Evolutionary conservation across 805 yeast genomes (phyloP).

Genomic region (Barnettozyma populi): DNA sequence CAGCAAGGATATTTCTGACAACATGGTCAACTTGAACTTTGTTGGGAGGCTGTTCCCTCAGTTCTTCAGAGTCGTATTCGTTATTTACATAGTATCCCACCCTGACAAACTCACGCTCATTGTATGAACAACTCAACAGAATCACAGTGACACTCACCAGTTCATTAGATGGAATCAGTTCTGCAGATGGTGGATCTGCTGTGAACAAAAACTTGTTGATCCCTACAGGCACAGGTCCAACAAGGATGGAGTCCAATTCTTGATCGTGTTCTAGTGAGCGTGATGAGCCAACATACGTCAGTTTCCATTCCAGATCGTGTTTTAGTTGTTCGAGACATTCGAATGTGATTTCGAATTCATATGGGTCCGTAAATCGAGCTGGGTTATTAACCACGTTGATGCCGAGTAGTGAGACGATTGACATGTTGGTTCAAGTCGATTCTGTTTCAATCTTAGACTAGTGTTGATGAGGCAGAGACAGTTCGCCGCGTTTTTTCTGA

Average conservation of each 20-base stretch:
- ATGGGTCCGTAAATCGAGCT: slow-evolving; percentile 87
- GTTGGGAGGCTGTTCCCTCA: slow-evolving; percentile 89
- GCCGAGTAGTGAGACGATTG: slow-evolving; percentile 87
- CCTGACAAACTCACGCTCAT: slow-evolving; percentile 89
- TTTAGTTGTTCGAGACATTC: slow-evolving; percentile 90
- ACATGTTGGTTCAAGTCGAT: slow-evolving; percentile 43
- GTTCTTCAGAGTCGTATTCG: slow-evolving; percentile 90
- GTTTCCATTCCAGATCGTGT: slow-evolving; percentile 90
- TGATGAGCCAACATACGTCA: slow-evolving; percentile 95
- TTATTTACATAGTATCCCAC: slow-evolving; percentile 98
- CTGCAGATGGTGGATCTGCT: slow-evolving; percentile 97
- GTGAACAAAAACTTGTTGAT: slow-evolving; percentile 86
- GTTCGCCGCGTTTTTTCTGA: background rate
- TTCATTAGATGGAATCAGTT: slow-evolving; percentile 92
- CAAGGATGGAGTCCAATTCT: slow-evolving; percentile 91
- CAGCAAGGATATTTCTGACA: slow-evolving; percentile 90
- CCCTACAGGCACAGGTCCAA: slow-evolving; percentile 98
- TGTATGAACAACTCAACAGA: slow-evolving; percentile 85
- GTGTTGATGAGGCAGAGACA: background rate
- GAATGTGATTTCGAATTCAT: slow-evolving; percentile 94
- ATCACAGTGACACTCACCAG: slow-evolving; percentile 94
- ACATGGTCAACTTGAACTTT: slow-evolving; percentile 93
- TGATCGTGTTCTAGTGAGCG: slow-evolving; percentile 94
- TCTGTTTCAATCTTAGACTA: background rate
- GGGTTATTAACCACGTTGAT: slow-evolving; percentile 93